Conservation (phyloP, 345 rosid genomes). For the Nephelium lappaceum region DNA sequence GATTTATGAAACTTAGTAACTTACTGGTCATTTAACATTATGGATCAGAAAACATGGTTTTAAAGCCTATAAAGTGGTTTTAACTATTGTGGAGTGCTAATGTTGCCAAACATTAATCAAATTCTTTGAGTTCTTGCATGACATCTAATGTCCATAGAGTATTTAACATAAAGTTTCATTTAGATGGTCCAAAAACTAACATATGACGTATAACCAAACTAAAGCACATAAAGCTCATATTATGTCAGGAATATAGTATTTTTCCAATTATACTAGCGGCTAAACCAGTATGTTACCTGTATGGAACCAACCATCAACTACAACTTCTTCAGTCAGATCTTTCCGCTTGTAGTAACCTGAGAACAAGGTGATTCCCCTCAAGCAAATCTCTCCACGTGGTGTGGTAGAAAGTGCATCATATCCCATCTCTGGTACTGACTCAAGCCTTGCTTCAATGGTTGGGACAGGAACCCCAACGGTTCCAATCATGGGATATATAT, state of each 20-base stretch:
- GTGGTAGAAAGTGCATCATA: slow-evolving; percentile 72
- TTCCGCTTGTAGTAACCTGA: slow-evolving; percentile 92
- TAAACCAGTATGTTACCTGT: slow-evolving; percentile 53
- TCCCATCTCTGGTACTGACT: slow-evolving; percentile 92
- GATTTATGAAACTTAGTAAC: not conserved
- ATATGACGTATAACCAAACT: not conserved
- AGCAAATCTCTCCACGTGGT: slow-evolving; percentile 88
- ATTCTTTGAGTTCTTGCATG: not conserved
- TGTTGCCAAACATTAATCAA: not conserved
- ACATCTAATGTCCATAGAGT: not conserved
- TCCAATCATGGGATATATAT: slow-evolving; percentile 82
- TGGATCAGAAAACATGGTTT: not conserved
- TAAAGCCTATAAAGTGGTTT: not conserved
- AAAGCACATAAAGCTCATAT: not conserved
- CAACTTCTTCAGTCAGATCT: slow-evolving; percentile 82
- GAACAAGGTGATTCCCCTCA: slow-evolving; percentile 79
- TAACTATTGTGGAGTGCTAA: not conserved
- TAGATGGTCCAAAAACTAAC: not conserved
- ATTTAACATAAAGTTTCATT: not conserved
- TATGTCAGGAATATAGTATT: not conserved
- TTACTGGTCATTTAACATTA: not conserved
- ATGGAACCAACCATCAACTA: slow-evolving; percentile 92
- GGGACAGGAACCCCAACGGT: slow-evolving; percentile 94
- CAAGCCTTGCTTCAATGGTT: slow-evolving; percentile 87
- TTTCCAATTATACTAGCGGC: not conserved